Evolutionary conservation across 768 basidiomycete genomes (phyloP).

Genomic region (Mycena epipterygia): DNA sequence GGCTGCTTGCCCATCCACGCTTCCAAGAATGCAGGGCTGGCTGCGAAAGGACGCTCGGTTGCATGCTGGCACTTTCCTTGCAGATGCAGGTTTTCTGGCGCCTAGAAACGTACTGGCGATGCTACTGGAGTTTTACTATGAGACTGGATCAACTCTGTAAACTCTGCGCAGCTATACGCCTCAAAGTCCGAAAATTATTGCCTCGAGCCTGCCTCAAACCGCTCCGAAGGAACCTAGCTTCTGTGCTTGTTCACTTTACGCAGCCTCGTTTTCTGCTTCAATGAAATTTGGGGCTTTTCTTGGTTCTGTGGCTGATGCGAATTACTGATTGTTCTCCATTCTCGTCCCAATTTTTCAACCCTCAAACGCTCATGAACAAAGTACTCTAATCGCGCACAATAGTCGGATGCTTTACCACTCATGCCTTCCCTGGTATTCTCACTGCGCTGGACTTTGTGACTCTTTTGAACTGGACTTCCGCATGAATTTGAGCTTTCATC

Average conservation of each 20-base stretch:
- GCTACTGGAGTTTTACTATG: background rate
- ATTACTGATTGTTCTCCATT: too few species aligned
- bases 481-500: conserved; percentile 1
- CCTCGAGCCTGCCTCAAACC: background rate
- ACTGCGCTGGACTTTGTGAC: background rate
- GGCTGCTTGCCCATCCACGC: background rate
- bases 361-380: conserved; percentile 3
- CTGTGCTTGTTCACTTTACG: too few species aligned
- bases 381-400: background rate
- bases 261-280: too few species aligned
- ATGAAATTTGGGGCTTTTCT: too few species aligned
- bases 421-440: background rate
- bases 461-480: background rate
- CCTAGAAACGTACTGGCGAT: background rate
- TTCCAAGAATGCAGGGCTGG: background rate
- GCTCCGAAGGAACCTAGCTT: background rate
- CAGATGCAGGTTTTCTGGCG: background rate
- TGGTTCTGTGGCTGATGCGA: too few species aligned
- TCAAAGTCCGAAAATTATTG: background rate
- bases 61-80: background rate
- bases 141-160: conserved; percentile 6
- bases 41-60: background rate
- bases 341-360: background rate
- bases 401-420: background rate
- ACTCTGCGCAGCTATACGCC: background rate